Evolutionary conservation across 306 rosid species (phyloP), one percentile per base, ranked within the genome.

Genomic region (Herpetospermum pedunculosum): DNA sequence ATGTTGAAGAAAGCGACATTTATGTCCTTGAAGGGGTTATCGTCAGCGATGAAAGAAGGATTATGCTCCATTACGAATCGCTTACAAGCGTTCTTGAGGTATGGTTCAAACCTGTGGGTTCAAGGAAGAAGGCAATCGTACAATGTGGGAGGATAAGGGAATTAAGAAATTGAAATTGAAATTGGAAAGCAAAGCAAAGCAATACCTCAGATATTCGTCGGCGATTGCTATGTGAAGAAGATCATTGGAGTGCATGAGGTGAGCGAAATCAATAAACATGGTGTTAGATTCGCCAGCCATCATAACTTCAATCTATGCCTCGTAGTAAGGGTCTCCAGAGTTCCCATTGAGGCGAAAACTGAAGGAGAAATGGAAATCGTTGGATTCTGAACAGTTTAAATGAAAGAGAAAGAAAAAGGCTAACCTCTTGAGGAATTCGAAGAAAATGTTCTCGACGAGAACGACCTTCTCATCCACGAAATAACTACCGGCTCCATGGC

Each of bases 371-470:
- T 47, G 15, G 3, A 68, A 68, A n/a, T 25, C 1, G 30, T 23
- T 13, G 34, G 13, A 13, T 21, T 19, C n/a, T n/a, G 62, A 49
- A 32, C 8, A 8, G n/a, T 9, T 23, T 34, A 52, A 40, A 25
- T 65, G 52, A 15, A 65, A 23, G 10, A 41, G 15, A 73, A n/a
- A 14, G 14, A 52, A 37, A n/a, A n/a, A n/a, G n/a, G 3, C 65
- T 13, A 72, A 93, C 96, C 90, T 88, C 81, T 85, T 87, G 81
- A 94, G 99, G 63, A 94, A 94, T 53, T 89, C 97, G 10, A 94
- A 83, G 81, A 94, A 94, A 75, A 80, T 81, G 76, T 87, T 79
- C 76, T 94, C 99, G 47, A 89, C 97, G 21, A 78, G 79, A 49
- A 88, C 85, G 46, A 96, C 92, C 85, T 91, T 88, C 88, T 89